Percentiles rank a stretch among this genome's conserved stretches.
phyloP scores from a whole-genome alignment of 1,284 basidiomycete species.

The Earliella scabrosa region DNA sequence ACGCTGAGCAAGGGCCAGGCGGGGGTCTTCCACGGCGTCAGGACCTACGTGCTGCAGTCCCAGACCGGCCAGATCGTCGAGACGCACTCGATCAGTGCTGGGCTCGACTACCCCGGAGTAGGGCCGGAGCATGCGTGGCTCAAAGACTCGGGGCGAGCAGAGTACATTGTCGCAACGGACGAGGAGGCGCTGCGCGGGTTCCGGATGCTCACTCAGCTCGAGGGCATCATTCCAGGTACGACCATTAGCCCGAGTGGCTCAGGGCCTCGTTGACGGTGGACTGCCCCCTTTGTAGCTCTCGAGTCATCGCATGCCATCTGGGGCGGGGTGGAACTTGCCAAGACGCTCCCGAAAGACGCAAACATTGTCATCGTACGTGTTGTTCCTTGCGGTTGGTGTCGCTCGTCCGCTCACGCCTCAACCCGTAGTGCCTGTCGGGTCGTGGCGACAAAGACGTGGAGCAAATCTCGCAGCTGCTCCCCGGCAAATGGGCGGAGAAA shows the following conservation, averaged over 20 bases:
- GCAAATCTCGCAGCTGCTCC: conserved; percentile 84
- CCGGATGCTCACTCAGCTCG: conserved; percentile 87
- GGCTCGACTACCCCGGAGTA: conserved; percentile 91
- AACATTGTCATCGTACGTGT: conserved; percentile 90
- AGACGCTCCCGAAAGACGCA: conserved; percentile 81
- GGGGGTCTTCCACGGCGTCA: conserved; percentile 95
- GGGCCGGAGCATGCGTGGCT: conserved; percentile 98
- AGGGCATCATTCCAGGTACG: conserved; percentile 96
- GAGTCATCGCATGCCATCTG: conserved; percentile 97
- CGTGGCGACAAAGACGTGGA: conserved; percentile 96
- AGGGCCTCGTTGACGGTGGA: conserved; percentile 9
- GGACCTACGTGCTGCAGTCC: conserved; percentile 94
- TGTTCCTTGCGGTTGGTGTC: too few relatives aligned
- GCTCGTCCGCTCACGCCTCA: background rate
- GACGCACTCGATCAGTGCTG: conserved; percentile 97
- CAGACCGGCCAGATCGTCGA: conserved; percentile 92
- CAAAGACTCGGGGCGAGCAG: conserved; percentile 92
- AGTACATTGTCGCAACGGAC: conserved; percentile 94
- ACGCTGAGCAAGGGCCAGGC: conserved; percentile 90
- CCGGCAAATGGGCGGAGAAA: conserved; percentile 86
- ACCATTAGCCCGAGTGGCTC: conserved; percentile 10
- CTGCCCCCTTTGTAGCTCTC: conserved; percentile 58
- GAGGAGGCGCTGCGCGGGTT: conserved; percentile 94
- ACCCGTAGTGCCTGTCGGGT: conserved; percentile 78
- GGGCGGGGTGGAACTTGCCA: conserved; percentile 87